Percentiles rank a stretch among this genome's conserved stretches.
Evolutionary conservation across 805 yeast species (phyloP).

Genomic region (Yamadazyma sp.): DNA sequence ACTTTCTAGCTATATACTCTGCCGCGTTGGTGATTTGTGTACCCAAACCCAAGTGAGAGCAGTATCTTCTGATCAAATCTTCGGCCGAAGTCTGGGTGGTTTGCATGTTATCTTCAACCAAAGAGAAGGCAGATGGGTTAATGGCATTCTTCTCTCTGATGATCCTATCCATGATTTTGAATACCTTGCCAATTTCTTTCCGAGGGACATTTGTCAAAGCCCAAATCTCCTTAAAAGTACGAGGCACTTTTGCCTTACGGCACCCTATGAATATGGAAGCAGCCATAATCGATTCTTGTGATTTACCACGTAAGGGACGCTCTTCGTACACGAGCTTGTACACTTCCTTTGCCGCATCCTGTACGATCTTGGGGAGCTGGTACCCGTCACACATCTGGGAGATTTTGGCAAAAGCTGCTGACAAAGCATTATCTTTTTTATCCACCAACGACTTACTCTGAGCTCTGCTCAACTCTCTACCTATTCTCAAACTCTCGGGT

Average conservation of each 20-base stretch:
- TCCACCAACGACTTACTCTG: constrained; percentile 86
- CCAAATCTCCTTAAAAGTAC: constrained; percentile 95
- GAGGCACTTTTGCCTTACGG: constrained; percentile 87
- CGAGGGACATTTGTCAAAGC: constrained; percentile 91
- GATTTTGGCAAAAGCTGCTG: constrained; percentile 85
- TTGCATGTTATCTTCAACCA: constrained; percentile 50
- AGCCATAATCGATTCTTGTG: constrained; percentile 93
- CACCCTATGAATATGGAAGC: constrained; percentile 95
- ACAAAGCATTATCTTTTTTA: constrained; percentile 81
- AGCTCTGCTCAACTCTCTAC: constrained; percentile 88
- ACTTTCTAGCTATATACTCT: constrained; percentile 84
- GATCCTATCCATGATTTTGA: constrained; percentile 70
- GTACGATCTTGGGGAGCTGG: constrained; percentile 90
- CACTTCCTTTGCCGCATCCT: constrained; percentile 96
- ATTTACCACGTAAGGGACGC: constrained; percentile 79
- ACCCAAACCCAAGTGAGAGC: constrained; percentile 88
- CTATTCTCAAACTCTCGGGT: constrained; percentile 78
- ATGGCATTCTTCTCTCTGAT: constrained; percentile 57
- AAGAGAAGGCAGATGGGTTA: constrained; percentile 41
- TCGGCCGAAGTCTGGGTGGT: constrained; percentile 90
- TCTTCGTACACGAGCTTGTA: constrained; percentile 90
- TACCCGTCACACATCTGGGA: constrained; percentile 97
- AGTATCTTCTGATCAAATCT: constrained; percentile 91
- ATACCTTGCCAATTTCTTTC: constrained; percentile 91
- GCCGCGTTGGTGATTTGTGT: constrained; percentile 89